Base-by-base conservation (phyloP, 768 basidiomycete genomes). In the Termitomyces sp. region DNA sequence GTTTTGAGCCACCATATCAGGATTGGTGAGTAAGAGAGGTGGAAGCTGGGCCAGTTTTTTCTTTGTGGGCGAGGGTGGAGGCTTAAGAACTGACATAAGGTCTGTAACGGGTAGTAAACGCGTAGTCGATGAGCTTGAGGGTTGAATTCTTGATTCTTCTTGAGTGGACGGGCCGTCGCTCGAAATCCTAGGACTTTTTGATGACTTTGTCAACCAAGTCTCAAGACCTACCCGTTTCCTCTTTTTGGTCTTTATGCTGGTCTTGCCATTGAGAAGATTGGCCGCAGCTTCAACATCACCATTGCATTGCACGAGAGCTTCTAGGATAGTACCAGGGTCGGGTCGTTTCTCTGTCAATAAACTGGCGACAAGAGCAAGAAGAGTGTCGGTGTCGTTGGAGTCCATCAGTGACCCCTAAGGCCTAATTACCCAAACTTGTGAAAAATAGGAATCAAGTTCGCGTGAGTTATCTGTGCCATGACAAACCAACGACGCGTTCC, bases 301-400 rank as follows among this genome's bases (percentile, higher is more conserved):
- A 45, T 84, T 73, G 50, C 74, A 78, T 55, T 78, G 69, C 15
- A 87, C 74, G 9, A 92, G 79, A 2, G 86, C 79, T 48, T 90
- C 82, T 5, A 92, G 75, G 0, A 91, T 78, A 7, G 70, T 66
- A 22, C 74, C 72, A 46, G 79, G 77, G 36, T 75, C 71, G 4
- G 76, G 71, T 57, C 70, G 56, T 58, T 53, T 67, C 59, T 44
- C 63, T 51, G 61, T 71, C 16, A 91, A 70, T 15, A 90, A 74
- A 68, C 89, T 91, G 16, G 78, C 74, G n/a, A 91, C 83, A 59
- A 90, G 74, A 11, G 84, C 89, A 46, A 92, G 75, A 38, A 91
- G 77, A 7, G 77, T 84, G 35, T 92, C 91, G 0, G 88, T 92
- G 72, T 90, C 88, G 57, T 42, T 58, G 20, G 60, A 52, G 18